Evolutionary conservation across 768 basidiomycete genomes (phyloP).

Genomic region (Pleurotus salmoneostramineus): DNA sequence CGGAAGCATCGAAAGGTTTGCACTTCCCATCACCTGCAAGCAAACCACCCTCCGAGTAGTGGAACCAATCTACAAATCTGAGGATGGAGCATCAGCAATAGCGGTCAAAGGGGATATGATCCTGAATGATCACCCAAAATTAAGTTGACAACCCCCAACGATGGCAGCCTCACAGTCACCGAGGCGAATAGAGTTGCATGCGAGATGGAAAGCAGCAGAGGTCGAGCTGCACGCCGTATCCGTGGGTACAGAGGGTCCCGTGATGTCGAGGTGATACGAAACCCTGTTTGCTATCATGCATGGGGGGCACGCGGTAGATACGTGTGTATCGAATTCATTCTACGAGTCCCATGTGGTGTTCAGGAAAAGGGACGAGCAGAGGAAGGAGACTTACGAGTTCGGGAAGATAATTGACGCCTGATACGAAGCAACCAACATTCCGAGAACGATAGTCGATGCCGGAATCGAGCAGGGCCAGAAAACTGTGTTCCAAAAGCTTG

Average conservation of each 20-base stretch:
- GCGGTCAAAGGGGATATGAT: background rate
- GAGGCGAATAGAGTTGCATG: conserved; percentile 33
- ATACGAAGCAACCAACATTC: conserved; percentile 37
- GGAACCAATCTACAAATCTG: conserved; percentile 30
- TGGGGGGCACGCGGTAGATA: no score
- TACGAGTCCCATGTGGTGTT: conserved; percentile 22
- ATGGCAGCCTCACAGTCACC: conserved; percentile 48
- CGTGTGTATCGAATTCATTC: no score
- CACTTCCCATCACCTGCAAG: conserved; percentile 36
- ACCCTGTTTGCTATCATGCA: conserved; percentile 35
- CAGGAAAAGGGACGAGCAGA: background rate
- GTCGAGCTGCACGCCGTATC: background rate
- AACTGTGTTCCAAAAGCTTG: conserved; percentile 32
- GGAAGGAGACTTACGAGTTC: conserved; percentile 17
- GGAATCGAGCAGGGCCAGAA: conserved; percentile 41
- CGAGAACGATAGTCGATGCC: conserved; percentile 40
- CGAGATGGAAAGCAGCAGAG: conserved; percentile 21
- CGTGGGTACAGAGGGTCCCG: background rate
- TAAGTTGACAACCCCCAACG: conserved; percentile 40
- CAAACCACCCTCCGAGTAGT: conserved; percentile 31
- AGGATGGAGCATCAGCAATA: background rate
- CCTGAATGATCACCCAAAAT: conserved; percentile 26
- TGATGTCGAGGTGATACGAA: conserved; percentile 3
- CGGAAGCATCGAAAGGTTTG: conserved; percentile 40
- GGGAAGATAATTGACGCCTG: conserved; percentile 20